Percentiles rank a stretch among this genome's conserved stretches.
phyloP scores from a whole-genome alignment of 495 filamentous ascomycete genomes.

The Penicillium ucsense region DNA sequence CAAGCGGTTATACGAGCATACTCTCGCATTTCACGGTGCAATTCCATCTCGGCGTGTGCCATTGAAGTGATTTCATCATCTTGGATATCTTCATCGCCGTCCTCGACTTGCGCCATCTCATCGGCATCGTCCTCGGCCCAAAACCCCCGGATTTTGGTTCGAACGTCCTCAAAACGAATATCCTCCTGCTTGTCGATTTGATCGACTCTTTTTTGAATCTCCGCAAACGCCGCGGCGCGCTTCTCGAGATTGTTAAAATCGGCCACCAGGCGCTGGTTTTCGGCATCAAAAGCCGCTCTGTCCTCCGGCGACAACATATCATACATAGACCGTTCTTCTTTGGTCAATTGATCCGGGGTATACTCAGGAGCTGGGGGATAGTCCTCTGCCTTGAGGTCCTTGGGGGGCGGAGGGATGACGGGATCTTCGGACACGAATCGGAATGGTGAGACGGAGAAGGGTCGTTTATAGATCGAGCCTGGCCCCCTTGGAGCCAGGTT shows the following conservation, averaged over 20 bases:
- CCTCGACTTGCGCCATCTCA: slow-evolving; percentile 40
- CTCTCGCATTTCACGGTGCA: slow-evolving; percentile 80
- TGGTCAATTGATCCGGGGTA: slow-evolving; percentile 27
- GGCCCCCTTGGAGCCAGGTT: slow-evolving; percentile 22
- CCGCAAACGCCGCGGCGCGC: slow-evolving; percentile 20
- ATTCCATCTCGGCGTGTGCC: slow-evolving; percentile 78
- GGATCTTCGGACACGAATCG: slow-evolving; percentile 31
- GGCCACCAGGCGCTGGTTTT: slow-evolving; percentile 26
- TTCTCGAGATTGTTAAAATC: slow-evolving; percentile 30
- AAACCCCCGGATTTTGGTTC: slow-evolving; percentile 28
- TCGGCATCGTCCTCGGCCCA: slow-evolving; percentile 47
- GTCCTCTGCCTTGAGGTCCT: slow-evolving; percentile 24
- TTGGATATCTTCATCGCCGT: slow-evolving; percentile 54
- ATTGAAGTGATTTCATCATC: slow-evolving; percentile 75
- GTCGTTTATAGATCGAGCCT: slow-evolving; percentile 18
- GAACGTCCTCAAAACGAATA: slow-evolving; percentile 26
- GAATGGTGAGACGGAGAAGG: slow-evolving; percentile 31
- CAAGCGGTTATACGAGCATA: slow-evolving; percentile 82
- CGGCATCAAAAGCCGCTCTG: slow-evolving; percentile 31
- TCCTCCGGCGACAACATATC: slow-evolving; percentile 40
- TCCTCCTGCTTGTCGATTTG: slow-evolving; percentile 26
- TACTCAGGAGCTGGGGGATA: slow-evolving; percentile 27
- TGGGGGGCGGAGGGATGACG: slow-evolving; percentile 21
- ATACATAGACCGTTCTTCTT: slow-evolving; percentile 38
- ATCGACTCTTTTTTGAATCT: slow-evolving; percentile 21